phyloP scores from a whole-genome alignment of 2,329 filamentous ascomycete genomes.

The Pseudomassariella vexata region DNA sequence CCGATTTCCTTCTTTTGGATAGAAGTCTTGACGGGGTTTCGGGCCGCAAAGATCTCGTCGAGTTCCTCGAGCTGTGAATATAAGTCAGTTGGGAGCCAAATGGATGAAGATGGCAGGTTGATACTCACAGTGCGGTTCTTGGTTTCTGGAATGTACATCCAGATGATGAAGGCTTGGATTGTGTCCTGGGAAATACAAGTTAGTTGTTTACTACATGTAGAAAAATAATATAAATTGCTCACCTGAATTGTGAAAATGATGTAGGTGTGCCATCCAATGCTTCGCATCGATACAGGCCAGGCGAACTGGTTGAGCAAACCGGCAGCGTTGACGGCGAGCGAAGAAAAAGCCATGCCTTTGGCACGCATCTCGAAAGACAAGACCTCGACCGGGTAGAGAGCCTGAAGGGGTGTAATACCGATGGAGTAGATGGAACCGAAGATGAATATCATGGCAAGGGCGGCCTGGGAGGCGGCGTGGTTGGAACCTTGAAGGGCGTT shows the following conservation, averaged over 20 bases:
- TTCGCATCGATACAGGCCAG: constrained; percentile 37
- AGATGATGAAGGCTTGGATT: constrained; percentile 33
- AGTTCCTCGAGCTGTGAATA: constrained; percentile 36
- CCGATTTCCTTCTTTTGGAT: constrained; percentile 28
- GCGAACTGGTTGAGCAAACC: constrained; percentile 37
- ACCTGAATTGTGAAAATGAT: constrained; percentile 40
- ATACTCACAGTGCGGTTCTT: constrained; percentile 31
- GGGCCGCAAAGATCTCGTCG: constrained; percentile 35
- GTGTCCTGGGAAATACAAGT: too few relatives aligned
- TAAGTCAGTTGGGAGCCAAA: background rate
- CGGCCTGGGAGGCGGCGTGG: constrained; percentile 34
- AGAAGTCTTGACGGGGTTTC: constrained; percentile 33
- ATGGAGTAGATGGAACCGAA: constrained; percentile 48
- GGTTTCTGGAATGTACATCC: constrained; percentile 42
- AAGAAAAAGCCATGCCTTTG: constrained; percentile 42
- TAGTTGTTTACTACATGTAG: too few relatives aligned
- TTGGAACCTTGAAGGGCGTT: constrained; percentile 22
- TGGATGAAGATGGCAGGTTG: background rate
- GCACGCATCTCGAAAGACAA: constrained; percentile 41
- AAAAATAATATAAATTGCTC: too few relatives aligned
- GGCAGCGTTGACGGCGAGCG: constrained; percentile 33
- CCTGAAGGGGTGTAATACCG: constrained; percentile 23
- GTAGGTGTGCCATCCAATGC: constrained; percentile 45
- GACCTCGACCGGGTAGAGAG: constrained; percentile 40
- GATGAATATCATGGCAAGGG: constrained; percentile 48